These are phyloP conservation scores for Fragaria nilgerrensis DNA, from an alignment of 306 rosid genomes.

Conservation along the genomic window DNA sequence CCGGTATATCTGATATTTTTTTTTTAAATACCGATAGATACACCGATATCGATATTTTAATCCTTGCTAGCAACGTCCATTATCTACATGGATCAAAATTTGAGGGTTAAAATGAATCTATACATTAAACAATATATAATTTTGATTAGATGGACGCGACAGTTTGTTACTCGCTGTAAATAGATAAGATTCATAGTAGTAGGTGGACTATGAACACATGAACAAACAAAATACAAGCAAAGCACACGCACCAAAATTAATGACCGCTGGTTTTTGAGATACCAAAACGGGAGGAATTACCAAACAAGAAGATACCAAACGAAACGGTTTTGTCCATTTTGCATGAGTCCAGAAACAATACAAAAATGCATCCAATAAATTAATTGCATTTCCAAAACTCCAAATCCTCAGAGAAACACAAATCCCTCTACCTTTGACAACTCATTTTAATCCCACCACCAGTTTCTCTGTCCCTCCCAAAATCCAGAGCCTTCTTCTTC, in stretches of 20 bases:
- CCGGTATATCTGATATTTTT: no score
- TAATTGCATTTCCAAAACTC: constrained; percentile 6
- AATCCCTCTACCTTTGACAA: background rate
- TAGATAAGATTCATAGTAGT: background rate
- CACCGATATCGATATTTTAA: no score
- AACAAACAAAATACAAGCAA: background rate
- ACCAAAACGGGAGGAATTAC: background rate
- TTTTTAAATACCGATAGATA: no score
- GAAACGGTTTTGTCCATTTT: constrained; percentile 9
- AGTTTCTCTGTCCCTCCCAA: background rate
- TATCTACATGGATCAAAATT: no score
- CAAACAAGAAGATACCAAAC: constrained; percentile 1
- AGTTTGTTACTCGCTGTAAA: no score
- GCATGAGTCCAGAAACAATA: background rate
- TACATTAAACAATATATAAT: no score
- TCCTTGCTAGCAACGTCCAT: no score
- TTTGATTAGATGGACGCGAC: no score
- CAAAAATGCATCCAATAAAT: background rate
- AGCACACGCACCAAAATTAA: background rate
- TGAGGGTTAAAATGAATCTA: background rate
- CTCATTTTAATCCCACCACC: constrained; percentile 4
- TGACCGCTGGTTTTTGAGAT: background rate
- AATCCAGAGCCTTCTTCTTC: constrained; percentile 10
- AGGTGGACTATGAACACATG: background rate
- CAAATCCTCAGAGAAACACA: background rate